These are phyloP conservation scores for Elaphomyces granulatus DNA, from an alignment of 495 filamentous ascomycete species.

Conservation along the genomic window DNA sequence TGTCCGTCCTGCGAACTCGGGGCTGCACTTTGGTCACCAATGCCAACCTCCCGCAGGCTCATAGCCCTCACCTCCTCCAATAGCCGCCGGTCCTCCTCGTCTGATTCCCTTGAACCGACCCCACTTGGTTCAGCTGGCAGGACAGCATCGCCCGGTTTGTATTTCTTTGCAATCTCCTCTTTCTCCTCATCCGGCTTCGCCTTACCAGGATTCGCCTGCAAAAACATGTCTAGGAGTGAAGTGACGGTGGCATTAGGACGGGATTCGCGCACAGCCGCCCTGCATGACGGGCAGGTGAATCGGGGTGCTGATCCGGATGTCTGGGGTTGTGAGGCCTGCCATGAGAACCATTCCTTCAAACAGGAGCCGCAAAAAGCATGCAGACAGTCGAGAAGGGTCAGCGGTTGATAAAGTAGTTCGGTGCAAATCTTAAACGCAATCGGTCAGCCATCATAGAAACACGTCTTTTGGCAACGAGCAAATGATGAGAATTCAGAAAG, in stretches of 20 bases:
- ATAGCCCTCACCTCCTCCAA: conserved; percentile 54
- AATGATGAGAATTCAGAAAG: conserved; percentile 4
- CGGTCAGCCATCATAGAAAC: conserved; percentile 4
- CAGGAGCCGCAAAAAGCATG: conserved; percentile 96
- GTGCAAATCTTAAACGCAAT: conserved; percentile 64
- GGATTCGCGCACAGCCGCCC: conserved; percentile 69
- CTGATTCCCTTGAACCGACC: conserved; percentile 13
- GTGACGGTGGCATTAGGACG: conserved; percentile 72
- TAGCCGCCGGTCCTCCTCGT: conserved; percentile 53
- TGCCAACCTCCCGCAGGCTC: conserved; percentile 54
- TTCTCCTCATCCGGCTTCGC: conserved; percentile 53
- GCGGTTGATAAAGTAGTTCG: conserved; percentile 86
- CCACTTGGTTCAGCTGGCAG: conserved; percentile 13
- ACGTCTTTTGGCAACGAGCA: conserved; percentile 6
- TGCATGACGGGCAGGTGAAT: conserved; percentile 86
- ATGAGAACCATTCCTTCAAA: conserved; percentile 82
- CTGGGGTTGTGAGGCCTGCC: conserved; percentile 38
- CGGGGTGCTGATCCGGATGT: conserved; percentile 31
- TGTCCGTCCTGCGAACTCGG: conserved; percentile 12
- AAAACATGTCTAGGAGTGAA: conserved; percentile 56
- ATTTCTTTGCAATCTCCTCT: conserved; percentile 50
- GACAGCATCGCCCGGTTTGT: conserved; percentile 66
- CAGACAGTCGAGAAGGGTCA: conserved; percentile 92
- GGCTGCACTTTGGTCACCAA: conserved; percentile 21
- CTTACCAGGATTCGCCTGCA: conserved; percentile 59